Base-by-base conservation (phyloP, 2,329 filamentous ascomycete genomes). In the Ceratocystis alfenasii region DNA sequence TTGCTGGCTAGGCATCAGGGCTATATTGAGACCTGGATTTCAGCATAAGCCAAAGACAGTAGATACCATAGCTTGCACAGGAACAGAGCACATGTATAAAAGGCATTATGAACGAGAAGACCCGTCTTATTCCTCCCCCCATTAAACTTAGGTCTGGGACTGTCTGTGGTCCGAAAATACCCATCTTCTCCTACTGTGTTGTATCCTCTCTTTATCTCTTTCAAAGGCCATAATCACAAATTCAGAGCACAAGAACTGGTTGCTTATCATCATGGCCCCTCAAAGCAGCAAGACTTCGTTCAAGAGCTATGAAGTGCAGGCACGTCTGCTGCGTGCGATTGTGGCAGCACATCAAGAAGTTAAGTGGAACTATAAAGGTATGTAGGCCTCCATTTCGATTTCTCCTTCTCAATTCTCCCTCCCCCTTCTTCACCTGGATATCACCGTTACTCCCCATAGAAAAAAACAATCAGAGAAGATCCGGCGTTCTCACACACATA, bases 311-410 rank as follows among this genome's bases (percentile, higher is more conserved):
- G 83, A 87, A 72, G 77, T 81, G 0, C 82, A 83, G 69, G 79
- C 80, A 22, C 83, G 84, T 59, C 79, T 87, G 45, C 76, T 87
- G 2, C 80, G 83, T 1, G 84, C 84, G 4, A 80, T 87, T 28
- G 75, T 87, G 0, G 84, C 83, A 0, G 81, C 83, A 2, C 78
- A 82, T 65, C 80, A 80, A 0, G 75, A 76, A 0, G 71, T 81
- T 0, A 83, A 80, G 68, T 79, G 85, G 64, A 83, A 87, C 72
- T 86, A 82, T 73, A 82, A 80, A 71, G 83, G 84, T 87, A 79
- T 76, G 81, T 33, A 6, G 15, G 2, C 30, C 17, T 55, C 15
- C 41, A 28, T 61, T 59, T 33, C 22, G n/a, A 25, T 22, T 30
- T 44, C 8, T 20, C 30, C 41, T 28, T 7, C 45, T 46, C 45